Evolutionary conservation across 495 filamentous ascomycete genomes (phyloP), one percentile per base, ranked within the genome.

Genomic region (Talaromyces wortmannii): DNA sequence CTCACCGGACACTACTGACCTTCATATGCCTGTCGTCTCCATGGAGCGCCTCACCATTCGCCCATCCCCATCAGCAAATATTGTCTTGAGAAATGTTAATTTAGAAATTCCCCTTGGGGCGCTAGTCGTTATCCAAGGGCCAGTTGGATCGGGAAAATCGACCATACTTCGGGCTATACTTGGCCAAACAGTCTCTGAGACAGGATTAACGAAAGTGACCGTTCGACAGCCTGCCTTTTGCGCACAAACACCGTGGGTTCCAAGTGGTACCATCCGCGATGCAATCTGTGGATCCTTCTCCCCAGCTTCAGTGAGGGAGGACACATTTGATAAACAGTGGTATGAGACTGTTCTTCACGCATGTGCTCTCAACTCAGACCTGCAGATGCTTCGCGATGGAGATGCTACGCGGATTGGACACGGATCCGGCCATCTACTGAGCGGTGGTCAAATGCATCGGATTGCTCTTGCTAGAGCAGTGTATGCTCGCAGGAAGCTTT

Each of bases 401-500:
- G 82, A 88, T 57, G 63, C 75, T 29, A 86, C 83, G 4, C 59
- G 74, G 2, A 76, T 86, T 57, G 86, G 85, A 13, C 18, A 23
- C 29, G 83, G 78, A 67, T 82, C 82, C 52, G 86, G 84, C 1
- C 75, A 84, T 52, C 71, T 75, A 2, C 70, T 90, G 7, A 83
- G 80, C 59, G 85, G 85, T 6, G 86, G 85, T 0, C 86, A 89
- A 57, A 83, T 78, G 57, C 85, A 89, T 59, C 72, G 85, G 4
- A 72, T 89, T 51, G 71, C 79, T 13, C 66, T 86, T 11, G 83
- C 84, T 31, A 67, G 84, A 29, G 80, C 79, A 43, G 65, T 83
- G 3, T 86, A 87, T 60, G 63, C 79, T 7, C 56, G 78, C 10
- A 67, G 72, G 13, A 70, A 77, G 42, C 61, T 83, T 6, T 58